A percentile compares a stretch with the other conserved stretches of the same genome.
phyloP scores from a whole-genome alignment of 805 yeast species.

The Lipomyces sp. region DNA sequence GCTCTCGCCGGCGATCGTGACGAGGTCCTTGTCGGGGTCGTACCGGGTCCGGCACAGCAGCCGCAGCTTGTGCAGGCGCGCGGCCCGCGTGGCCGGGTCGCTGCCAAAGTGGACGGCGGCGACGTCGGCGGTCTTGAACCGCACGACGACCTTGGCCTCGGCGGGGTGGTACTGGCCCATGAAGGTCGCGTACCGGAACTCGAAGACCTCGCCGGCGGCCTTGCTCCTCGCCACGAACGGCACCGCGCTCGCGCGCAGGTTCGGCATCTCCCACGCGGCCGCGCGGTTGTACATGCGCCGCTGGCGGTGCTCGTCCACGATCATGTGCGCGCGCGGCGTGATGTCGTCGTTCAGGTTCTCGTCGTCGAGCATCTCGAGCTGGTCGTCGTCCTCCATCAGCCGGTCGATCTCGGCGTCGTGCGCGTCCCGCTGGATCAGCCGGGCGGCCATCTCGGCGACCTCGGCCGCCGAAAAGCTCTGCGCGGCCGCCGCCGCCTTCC shows the following conservation, averaged over 20 bases:
- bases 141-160: constrained; percentile 64
- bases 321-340: constrained; percentile 50
- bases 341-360: constrained; percentile 8
- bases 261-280: constrained; percentile 91
- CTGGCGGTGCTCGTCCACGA: constrained; percentile 66
- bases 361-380: not conserved
- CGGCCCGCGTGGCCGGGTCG: constrained; percentile 31
- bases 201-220: constrained; percentile 38
- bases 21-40: constrained; percentile 54
- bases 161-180: constrained; percentile 70
- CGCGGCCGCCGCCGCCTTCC: not conserved
- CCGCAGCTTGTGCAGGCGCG: constrained; percentile 68
- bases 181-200: constrained; percentile 68
- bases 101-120: constrained; percentile 41
- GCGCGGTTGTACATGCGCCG: constrained; percentile 73
- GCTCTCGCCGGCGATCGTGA: constrained; percentile 63
- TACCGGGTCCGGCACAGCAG: constrained; percentile 77
- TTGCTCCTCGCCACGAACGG: constrained; percentile 12
- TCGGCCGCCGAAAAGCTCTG: no score
- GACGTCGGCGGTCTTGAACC: constrained; percentile 53
- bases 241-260: constrained; percentile 39
- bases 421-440: not conserved
- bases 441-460: not conserved
- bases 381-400: not conserved
- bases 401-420: not conserved